Conservation (phyloP, 2,329 filamentous ascomycete genomes). For the Fusarium longipes region DNA sequence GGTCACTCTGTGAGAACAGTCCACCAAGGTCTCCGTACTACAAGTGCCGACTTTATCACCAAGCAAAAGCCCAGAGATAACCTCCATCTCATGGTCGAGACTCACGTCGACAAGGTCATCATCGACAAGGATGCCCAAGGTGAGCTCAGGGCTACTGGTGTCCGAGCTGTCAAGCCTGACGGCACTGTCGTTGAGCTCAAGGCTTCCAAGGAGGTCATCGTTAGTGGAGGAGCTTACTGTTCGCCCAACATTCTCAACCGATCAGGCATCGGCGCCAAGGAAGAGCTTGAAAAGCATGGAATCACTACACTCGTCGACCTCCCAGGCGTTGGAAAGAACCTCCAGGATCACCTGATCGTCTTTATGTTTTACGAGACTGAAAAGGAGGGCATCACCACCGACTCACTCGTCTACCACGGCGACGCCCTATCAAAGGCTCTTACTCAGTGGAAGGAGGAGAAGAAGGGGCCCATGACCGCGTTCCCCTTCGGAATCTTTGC, state of each 20-base stretch:
- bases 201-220: conserved; percentile 54
- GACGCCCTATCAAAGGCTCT: conserved; percentile 63
- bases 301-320: conserved; percentile 57
- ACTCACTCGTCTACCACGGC: conserved; percentile 64
- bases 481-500: conserved; percentile 73
- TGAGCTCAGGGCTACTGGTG: conserved; percentile 58
- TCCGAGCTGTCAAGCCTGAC: conserved; percentile 54
- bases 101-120: conserved; percentile 64
- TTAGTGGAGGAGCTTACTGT: conserved; percentile 62
- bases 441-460: conserved; percentile 67
- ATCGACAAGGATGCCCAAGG: conserved; percentile 52
- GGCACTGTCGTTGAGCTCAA: conserved; percentile 55
- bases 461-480: conserved; percentile 67
- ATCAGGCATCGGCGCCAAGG: conserved; percentile 62
- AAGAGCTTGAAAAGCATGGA: conserved; percentile 55
- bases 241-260: conserved; percentile 64
- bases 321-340: conserved; percentile 63
- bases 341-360: conserved; percentile 62
- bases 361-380: conserved; percentile 72
- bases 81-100: conserved; percentile 60
- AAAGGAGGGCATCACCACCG: conserved; percentile 63
- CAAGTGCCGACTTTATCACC: conserved; percentile 63
- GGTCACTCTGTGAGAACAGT: conserved; percentile 66
- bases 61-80: conserved; percentile 55
- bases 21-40: conserved; percentile 63